Evolutionary conservation across 192 early-diverging fungal genomes (phyloP).

Genomic region (Backusella mclennaniae): DNA sequence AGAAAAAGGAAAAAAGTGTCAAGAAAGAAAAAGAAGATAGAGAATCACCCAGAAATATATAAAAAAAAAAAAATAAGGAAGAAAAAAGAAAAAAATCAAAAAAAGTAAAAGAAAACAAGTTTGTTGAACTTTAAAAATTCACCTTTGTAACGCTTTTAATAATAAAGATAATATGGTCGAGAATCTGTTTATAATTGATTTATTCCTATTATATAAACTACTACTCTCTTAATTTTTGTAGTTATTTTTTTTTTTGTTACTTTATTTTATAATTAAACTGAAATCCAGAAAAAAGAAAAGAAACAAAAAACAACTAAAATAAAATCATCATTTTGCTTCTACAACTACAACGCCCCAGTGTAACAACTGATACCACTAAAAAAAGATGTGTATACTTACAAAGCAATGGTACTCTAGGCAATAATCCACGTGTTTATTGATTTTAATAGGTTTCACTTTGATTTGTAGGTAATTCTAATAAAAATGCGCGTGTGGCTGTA

Average conservation of each 20-base stretch:
- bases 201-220: background rate
- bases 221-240: background rate
- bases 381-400: background rate
- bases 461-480: background rate
- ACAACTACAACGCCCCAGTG: background rate
- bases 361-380: background rate
- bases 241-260: background rate
- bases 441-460: background rate
- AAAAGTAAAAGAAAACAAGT: constrained; percentile 11
- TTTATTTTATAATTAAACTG: background rate
- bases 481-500: constrained; percentile 6
- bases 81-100: background rate
- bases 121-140: background rate
- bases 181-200: background rate
- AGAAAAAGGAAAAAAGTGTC: background rate
- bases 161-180: background rate
- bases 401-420: background rate
- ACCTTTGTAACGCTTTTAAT: background rate
- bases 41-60: background rate
- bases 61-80: constrained; percentile 1
- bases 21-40: background rate
- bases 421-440: background rate
- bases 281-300: background rate
- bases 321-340: background rate
- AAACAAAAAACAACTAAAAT: background rate